Evolutionary conservation across 192 early-diverging fungal species (phyloP), one percentile per base, ranked within the genome.

Genomic region (Chytriomyces sp.): DNA sequence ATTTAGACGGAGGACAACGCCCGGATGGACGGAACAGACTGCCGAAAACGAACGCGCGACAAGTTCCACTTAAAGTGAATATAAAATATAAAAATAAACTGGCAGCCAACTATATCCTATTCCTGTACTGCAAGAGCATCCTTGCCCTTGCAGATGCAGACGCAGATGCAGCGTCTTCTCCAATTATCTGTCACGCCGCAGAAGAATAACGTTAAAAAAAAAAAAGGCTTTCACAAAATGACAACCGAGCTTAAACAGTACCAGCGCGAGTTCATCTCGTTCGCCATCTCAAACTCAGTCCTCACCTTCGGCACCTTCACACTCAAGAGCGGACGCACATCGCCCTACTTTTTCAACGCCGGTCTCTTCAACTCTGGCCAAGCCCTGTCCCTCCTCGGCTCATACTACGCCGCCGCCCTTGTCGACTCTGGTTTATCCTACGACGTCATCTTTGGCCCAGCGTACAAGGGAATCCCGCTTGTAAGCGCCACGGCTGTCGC

Each of bases 381-480:
- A 47, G 87, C 94, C 8, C 84, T 99, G 57, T 82, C 91, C 48
- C 86, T 92, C 73, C 88, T 99, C 50, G 96, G 98, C 49, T 80
- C 87, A 53, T 96, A 91, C 86, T 99, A 97, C 75, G 96, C 98
- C 9, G 90, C 93, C 6, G 93, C 94, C 13, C 87, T 99, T 48
- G 79, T 86, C 20, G 91, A 93, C 80, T 83, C 83, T 10, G 85
- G 83, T 11, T 80, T 97, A 64, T 68, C 84, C 48, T 94, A 92
- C 80, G 94, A 96, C 82, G 89, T 97, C 20, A 82, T 99, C 50
- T 98, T 98, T 87, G 98, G 98, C 8, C 98, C 98, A 0, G 98
- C 98, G 10, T 99, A 99, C 90, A 99, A 99, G 89, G 98, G 96
- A 50, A 95, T 99, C 73, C 97, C 97, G 9, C 86, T 99, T 6